phyloP scores from a whole-genome alignment of 2,329 filamentous ascomycete species.

The Trichoderma gracile region DNA sequence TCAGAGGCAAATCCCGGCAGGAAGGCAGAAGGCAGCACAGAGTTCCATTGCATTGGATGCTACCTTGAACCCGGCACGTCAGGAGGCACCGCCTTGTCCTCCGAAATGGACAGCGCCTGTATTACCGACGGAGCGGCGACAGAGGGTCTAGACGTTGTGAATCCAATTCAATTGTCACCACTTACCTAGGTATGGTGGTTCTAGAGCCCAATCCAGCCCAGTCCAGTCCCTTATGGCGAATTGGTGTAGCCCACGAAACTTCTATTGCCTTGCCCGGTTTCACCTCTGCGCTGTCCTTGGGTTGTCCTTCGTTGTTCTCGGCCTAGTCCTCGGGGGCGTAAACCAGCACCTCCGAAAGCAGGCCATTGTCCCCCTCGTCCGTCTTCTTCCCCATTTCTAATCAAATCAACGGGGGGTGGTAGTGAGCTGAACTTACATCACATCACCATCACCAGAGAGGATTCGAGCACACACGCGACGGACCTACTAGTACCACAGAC shows the following conservation, averaged over 20 bases:
- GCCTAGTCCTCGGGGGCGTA: not conserved
- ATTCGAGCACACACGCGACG: not conserved
- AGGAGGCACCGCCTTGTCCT: not conserved
- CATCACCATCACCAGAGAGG: conserved; percentile 16
- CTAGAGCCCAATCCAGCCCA: too few species aligned
- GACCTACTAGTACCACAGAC: not conserved
- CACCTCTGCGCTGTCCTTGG: not conserved
- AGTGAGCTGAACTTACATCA: conserved; percentile 15
- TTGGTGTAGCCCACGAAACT: not conserved
- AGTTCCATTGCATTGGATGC: conserved; percentile 12
- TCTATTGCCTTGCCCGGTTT: not conserved
- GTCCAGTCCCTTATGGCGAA: not conserved
- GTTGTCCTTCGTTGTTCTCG: not conserved
- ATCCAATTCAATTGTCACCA: too few species aligned
- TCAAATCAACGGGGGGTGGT: not conserved
- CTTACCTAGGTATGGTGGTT: too few species aligned
- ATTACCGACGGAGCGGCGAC: not conserved
- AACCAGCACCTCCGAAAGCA: not conserved
- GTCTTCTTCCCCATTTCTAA: not conserved
- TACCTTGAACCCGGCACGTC: not conserved
- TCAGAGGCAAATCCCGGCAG: not conserved
- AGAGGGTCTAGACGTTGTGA: not conserved
- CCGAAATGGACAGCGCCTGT: too few species aligned
- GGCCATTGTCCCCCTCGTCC: not conserved
- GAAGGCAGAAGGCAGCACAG: not conserved